Base-by-base conservation (phyloP, 495 filamentous ascomycete species). In the Daldinia decipiens region DNA sequence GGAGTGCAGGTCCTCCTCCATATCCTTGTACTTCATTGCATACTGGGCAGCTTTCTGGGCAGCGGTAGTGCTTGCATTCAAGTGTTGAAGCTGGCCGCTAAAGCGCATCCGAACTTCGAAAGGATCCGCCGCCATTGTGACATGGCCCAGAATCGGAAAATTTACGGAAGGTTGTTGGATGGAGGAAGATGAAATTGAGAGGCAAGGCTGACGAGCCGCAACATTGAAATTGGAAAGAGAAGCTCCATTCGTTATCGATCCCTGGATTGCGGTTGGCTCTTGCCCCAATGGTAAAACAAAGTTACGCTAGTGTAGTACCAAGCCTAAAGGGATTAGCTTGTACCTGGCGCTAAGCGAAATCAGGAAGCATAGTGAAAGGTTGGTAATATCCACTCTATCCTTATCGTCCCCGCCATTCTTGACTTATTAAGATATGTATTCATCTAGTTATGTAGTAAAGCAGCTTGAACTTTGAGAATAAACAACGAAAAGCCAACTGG, bases 101-200 rank as follows among this genome's bases (percentile, higher is more conserved):
- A 99, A 99, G 76, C 94, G 93, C 87, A 99, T 93, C 74, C 95
- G 94, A 62, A 97, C 94, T 83, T 98, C 95, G 82, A 99, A 99
- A 0, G 95, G 95, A 82, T 99, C 95, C 53, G 89, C 90, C 52
- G 81, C 90, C 92, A 96, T 95, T 47, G 79, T 83, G 31, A 40
- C 65, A 61, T 67, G 45, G 11, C 36, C 5, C 5, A 9, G 17
- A n/a, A 45, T 43, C 19, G 6, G 9, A 19, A 21, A 24, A 17
- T 29, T 50, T 31, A 17, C 32, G 27, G 13, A 31, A 45, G 13
- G 38, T 32, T 58, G 39, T 29, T 39, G 17, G 11, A 13, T 63
- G n/a, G 17, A 27, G 13, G 13, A 36, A 17, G 29, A 39, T 38
- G 32, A 53, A 38, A 27, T 38, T 27, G 32, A 29, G 43, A 31